A percentile compares a stretch with the other conserved stretches of the same genome.
These are phyloP conservation scores for Marchantia paleacea DNA, from an alignment of 225 moss, liverwort and hornwort genomes.

Conservation along the genomic window DNA sequence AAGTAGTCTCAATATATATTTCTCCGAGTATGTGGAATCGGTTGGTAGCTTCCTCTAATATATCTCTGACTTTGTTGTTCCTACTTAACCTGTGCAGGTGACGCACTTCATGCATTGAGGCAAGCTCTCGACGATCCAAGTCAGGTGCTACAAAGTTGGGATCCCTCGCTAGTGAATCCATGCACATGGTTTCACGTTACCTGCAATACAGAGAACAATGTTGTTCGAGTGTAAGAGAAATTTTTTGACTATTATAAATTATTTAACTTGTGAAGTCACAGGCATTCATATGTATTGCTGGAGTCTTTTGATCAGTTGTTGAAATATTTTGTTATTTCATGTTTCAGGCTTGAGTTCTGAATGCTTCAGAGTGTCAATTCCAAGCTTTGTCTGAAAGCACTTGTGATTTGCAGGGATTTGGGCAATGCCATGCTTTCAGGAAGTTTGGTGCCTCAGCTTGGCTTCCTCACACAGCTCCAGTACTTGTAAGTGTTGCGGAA, in stretches of 20 bases:
- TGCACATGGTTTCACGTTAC: constrained; percentile 99
- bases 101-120: constrained; percentile 63
- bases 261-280: background rate
- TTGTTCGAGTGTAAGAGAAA: constrained; percentile 70
- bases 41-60: background rate
- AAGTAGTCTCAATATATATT: background rate
- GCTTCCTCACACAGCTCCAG: constrained; percentile 35
- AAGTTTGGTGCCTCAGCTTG: constrained; percentile 38
- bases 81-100: constrained; percentile 52
- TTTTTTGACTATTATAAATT: background rate
- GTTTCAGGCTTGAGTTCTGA: background rate
- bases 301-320: background rate
- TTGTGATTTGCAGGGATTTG: constrained; percentile 40
- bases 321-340: background rate
- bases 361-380: background rate
- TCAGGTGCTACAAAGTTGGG: constrained; percentile 96
- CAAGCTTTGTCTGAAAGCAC: background rate
- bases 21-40: background rate
- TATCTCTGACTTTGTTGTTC: background rate
- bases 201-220: constrained; percentile 64
- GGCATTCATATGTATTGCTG: background rate
- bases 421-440: constrained; percentile 52
- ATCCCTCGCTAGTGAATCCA: constrained; percentile 79
- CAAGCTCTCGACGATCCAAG: constrained; percentile 56
- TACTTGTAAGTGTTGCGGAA: constrained; percentile 38